phyloP scores from a whole-genome alignment of 257 asterid genomes.

The Mitragyna speciosa region DNA sequence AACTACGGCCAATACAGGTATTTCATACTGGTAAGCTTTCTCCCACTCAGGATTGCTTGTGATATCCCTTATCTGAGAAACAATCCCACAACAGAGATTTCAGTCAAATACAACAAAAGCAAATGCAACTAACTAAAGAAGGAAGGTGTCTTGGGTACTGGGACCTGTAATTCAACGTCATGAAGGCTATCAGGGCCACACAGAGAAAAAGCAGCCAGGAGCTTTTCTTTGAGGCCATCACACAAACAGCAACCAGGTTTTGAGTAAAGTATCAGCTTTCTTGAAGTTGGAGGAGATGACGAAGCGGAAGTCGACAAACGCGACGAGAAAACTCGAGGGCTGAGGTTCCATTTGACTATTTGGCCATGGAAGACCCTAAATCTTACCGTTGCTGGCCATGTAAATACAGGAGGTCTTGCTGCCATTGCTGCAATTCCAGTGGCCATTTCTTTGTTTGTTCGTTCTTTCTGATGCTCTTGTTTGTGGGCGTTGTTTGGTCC shows the following conservation, averaged over 20 bases:
- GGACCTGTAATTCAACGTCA: conserved; percentile 66
- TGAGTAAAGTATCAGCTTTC: conserved; percentile 69
- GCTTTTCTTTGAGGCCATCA: conserved; percentile 98
- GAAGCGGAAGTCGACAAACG: conserved; percentile 16
- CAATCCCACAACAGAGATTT: background rate
- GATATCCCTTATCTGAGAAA: conserved; percentile 70
- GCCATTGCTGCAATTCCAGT: conserved; percentile 15
- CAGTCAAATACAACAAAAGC: background rate
- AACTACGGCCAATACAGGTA: conserved; percentile 81
- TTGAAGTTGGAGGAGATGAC: conserved; percentile 32
- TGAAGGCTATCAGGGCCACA: conserved; percentile 49
- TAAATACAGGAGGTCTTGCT: conserved; percentile 9
- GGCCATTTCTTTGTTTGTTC: conserved; percentile 15
- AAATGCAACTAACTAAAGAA: background rate
- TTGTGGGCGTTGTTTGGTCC: background rate
- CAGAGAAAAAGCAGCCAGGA: conserved; percentile 64
- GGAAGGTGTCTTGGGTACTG: background rate
- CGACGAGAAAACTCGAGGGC: conserved; percentile 36
- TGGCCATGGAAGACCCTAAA: conserved; percentile 21
- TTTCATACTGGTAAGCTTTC: conserved; percentile 90
- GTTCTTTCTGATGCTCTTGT: too few relatives aligned
- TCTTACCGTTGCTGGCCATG: conserved; percentile 24
- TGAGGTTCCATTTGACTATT: conserved; percentile 20
- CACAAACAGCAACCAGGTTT: conserved; percentile 99
- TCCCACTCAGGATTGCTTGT: conserved; percentile 84